phyloP scores from a whole-genome alignment of 192 early-diverging fungal species.

The Podila epicladia region DNA sequence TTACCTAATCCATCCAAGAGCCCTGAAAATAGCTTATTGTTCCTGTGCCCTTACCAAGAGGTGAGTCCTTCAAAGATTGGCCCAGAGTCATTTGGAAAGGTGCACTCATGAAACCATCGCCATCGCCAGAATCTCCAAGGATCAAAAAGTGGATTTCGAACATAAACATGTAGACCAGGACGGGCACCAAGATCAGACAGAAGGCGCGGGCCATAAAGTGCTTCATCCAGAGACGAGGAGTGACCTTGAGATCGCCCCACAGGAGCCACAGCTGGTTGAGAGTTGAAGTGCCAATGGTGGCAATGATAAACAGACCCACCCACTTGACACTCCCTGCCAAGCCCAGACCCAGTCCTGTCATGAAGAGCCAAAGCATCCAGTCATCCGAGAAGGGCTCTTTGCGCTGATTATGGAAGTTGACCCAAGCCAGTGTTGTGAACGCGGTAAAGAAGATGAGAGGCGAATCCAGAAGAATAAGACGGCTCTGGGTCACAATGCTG shows the following conservation, averaged over 20 bases:
- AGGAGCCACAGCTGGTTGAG: conserved; percentile 89
- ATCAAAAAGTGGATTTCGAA: conserved; percentile 93
- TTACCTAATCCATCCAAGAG: neutral
- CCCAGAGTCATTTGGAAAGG: conserved; percentile 91
- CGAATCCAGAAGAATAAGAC: conserved; percentile 91
- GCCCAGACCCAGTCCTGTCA: conserved; percentile 87
- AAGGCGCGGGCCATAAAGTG: conserved; percentile 89
- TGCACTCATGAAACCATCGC: conserved; percentile 91
- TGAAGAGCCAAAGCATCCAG: conserved; percentile 89
- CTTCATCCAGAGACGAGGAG: conserved; percentile 53
- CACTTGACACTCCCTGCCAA: conserved; percentile 86
- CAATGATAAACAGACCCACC: conserved; percentile 94
- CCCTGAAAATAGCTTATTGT: neutral
- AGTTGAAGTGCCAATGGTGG: conserved; percentile 84
- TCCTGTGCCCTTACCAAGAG: conserved; percentile 24
- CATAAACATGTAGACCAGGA: conserved; percentile 81
- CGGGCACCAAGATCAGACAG: conserved; percentile 87
- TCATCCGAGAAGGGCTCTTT: conserved; percentile 70
- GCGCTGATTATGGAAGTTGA: conserved; percentile 83
- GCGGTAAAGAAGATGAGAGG: conserved; percentile 92
- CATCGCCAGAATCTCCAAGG: conserved; percentile 80
- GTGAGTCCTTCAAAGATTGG: conserved; percentile 58
- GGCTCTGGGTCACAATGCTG: conserved; percentile 87
- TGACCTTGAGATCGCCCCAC: conserved; percentile 74
- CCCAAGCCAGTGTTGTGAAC: conserved; percentile 82